Percentiles rank a stretch among this genome's conserved stretches.
These are phyloP conservation scores for Codiaeum variegatum DNA, from an alignment of 441 rosid species.

Conservation along the genomic window DNA sequence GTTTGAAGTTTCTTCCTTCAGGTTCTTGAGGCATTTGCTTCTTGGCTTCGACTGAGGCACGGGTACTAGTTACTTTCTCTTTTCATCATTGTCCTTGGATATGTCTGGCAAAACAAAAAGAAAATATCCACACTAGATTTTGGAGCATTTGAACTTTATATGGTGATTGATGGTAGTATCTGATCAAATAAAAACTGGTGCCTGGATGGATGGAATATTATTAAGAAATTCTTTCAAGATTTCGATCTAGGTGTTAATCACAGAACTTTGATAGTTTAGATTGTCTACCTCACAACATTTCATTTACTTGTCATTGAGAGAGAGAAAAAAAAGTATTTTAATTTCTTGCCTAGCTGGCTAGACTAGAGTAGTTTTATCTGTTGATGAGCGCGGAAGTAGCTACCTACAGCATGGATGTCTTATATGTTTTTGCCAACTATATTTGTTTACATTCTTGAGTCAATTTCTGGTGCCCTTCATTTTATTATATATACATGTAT, in stretches of 20 bases:
- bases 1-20: constrained; percentile 33
- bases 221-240: constrained; percentile 1
- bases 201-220: background rate
- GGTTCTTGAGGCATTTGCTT: constrained; percentile 99
- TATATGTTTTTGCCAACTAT: background rate
- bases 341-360: background rate
- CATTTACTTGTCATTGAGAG: background rate
- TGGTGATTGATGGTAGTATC: background rate
- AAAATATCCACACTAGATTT: background rate
- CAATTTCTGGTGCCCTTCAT: too few species aligned
- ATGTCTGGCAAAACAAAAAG: background rate
- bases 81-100: constrained; percentile 1
- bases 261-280: constrained; percentile 4
- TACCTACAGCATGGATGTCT: background rate
- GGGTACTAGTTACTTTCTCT: constrained; percentile 48
- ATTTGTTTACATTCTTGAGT: background rate
- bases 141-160: constrained; percentile 4
- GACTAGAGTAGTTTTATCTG: background rate
- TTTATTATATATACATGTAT: background rate
- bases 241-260: background rate
- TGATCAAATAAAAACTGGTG: background rate
- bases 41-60: constrained; percentile 94
- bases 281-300: background rate
- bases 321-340: background rate
- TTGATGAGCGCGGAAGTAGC: background rate